These are phyloP conservation scores for Dictyostelium purpureum DNA, from an alignment of 78 protist species.

Conservation along the genomic window DNA sequence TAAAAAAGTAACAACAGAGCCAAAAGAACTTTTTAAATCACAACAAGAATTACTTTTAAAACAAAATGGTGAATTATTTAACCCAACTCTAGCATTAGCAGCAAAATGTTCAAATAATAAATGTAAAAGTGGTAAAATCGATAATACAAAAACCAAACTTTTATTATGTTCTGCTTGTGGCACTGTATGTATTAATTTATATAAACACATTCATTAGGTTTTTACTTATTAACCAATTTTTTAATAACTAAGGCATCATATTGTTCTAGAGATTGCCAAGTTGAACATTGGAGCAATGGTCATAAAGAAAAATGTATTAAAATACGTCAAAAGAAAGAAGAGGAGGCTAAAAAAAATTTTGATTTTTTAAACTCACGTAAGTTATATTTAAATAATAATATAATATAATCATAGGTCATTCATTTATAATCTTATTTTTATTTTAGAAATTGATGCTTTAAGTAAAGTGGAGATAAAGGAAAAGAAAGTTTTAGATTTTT, in stretches of 20 bases:
- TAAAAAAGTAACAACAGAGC: constrained; percentile 6
- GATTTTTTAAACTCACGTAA: neutral
- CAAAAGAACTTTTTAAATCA: neutral
- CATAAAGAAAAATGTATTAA: constrained; percentile 39
- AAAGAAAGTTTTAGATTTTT: neutral
- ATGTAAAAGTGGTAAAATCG: neutral
- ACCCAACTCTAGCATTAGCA: neutral
- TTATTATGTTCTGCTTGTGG: constrained; percentile 18
- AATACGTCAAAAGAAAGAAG: neutral
- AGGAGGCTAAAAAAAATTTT: neutral
- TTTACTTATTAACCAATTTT: no score
- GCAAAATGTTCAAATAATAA: neutral
- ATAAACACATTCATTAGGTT: no score
- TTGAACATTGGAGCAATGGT: constrained; percentile 23
- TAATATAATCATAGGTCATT: neutral
- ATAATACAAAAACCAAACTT: neutral
- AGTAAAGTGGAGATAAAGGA: neutral
- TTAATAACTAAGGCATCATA: no score
- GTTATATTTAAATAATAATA: neutral
- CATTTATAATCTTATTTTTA: neutral
- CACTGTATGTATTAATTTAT: no score
- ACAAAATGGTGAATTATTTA: neutral
- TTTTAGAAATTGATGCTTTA: neutral
- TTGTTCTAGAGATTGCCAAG: constrained; percentile 55
- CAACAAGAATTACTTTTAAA: neutral